A percentile compares a stretch with the other conserved stretches of the same genome.
Evolutionary conservation across 1,284 basidiomycete species (phyloP).

Genomic region (Microbotryum silenes-acaulis): DNA sequence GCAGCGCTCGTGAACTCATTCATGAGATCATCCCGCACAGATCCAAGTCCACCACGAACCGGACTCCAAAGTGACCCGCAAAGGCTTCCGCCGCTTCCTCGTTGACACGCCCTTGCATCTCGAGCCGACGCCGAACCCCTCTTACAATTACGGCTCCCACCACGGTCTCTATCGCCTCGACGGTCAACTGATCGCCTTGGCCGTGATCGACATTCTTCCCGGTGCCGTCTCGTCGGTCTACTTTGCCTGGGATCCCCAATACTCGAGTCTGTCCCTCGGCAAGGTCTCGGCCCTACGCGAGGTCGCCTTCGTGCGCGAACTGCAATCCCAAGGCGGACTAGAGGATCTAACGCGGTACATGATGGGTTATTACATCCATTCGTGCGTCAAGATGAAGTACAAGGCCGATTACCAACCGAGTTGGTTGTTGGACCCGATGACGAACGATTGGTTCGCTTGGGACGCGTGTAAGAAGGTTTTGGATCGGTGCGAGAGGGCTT

Average conservation of each 20-base stretch:
- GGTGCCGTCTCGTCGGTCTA: conserved; percentile 88
- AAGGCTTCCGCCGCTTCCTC: conserved; percentile 63
- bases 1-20: no score
- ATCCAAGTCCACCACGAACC: conserved; percentile 63
- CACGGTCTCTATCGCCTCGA: conserved; percentile 62
- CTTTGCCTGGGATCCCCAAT: conserved; percentile 81
- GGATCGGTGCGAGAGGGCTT: conserved; percentile 58
- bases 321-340: conserved; percentile 42
- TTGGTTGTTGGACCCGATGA: conserved; percentile 79
- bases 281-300: conserved; percentile 85
- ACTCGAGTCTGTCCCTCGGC: conserved; percentile 68
- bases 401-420: conserved; percentile 89
- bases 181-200: conserved; percentile 72
- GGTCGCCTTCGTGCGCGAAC: conserved; percentile 60
- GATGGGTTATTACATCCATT: conserved; percentile 78
- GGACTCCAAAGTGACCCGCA: conserved; percentile 46
- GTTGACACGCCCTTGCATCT: conserved; percentile 61
- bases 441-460: conserved; percentile 66
- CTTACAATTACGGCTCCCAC: conserved; percentile 29
- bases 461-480: conserved; percentile 54
- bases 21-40: conserved; percentile 44
- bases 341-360: not conserved
- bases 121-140: conserved; percentile 15
- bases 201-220: conserved; percentile 86
- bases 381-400: conserved; percentile 92